A percentile compares a stretch with the other conserved stretches of the same genome.
Evolutionary conservation across 129 eudicot species (phyloP).

Genomic region (Gnaphalium uliginosum): DNA sequence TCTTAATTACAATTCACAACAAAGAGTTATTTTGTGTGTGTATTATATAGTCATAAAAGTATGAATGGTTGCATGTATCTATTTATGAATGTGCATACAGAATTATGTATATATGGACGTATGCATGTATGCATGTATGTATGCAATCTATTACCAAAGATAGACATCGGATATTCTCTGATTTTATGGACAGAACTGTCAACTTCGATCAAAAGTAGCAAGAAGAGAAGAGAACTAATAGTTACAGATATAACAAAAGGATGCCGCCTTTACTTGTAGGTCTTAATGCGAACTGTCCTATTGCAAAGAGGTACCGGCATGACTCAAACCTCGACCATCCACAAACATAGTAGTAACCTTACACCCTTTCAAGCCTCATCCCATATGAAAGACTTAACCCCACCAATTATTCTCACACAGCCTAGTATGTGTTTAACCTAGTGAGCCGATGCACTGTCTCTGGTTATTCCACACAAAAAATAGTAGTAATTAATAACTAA

Average conservation of each 20-base stretch:
- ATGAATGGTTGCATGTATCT: constrained; percentile 5
- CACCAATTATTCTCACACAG: no score
- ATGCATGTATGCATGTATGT: background rate
- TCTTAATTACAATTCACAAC: background rate
- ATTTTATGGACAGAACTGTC: background rate
- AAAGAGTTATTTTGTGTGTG: background rate
- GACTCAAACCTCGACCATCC: background rate
- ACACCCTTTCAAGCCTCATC: background rate
- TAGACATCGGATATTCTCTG: background rate
- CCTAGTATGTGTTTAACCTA: background rate
- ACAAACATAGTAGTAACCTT: background rate
- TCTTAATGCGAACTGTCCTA: background rate
- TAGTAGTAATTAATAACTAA: no score
- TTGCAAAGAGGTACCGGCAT: background rate
- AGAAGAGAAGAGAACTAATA: constrained; percentile 1
- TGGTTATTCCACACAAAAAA: background rate
- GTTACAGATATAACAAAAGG: background rate
- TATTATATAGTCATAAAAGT: background rate
- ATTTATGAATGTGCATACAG: background rate
- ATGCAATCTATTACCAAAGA: constrained; percentile 15
- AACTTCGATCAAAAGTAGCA: background rate
- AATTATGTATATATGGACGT: background rate
- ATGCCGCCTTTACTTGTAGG: background rate
- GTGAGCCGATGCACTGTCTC: background rate
- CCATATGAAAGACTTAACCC: background rate